Percentiles rank a stretch among this genome's conserved stretches.
Evolutionary conservation across 2,329 filamentous ascomycete genomes (phyloP).

Genomic region (Hortaea werneckii): DNA sequence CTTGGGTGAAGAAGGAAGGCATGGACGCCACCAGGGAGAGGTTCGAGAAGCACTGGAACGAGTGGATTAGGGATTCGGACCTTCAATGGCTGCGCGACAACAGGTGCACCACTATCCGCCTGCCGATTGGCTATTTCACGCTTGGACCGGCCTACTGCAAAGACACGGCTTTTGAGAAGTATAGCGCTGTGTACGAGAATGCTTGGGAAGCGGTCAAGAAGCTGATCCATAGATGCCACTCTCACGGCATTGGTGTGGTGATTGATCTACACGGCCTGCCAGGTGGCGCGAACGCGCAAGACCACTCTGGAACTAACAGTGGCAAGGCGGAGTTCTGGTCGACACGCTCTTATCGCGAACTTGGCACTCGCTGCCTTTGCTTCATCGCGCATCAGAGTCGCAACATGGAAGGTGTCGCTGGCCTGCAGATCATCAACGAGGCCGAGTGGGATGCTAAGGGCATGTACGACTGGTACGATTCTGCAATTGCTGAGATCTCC

Average conservation of each 20-base stretch:
- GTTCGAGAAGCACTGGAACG: conserved; percentile 46
- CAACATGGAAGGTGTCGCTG: conserved; percentile 38
- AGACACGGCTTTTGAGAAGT: conserved; percentile 43
- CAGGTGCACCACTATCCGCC: conserved; percentile 47
- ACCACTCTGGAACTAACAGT: conserved; percentile 46
- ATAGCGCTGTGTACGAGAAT: conserved; percentile 39
- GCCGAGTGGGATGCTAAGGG: conserved; percentile 38
- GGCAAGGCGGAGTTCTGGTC: conserved; percentile 44
- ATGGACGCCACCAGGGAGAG: conserved; percentile 38
- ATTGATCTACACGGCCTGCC: conserved; percentile 50
- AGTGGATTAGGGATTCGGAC: conserved; percentile 41
- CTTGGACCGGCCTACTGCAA: conserved; percentile 42
- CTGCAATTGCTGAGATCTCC: conserved; percentile 37
- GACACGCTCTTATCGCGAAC: conserved; percentile 32
- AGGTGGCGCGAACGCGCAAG: conserved; percentile 46
- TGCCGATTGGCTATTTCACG: conserved; percentile 52
- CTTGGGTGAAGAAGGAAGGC: conserved; percentile 38
- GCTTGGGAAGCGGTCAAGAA: conserved; percentile 44
- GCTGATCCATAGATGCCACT: conserved; percentile 36
- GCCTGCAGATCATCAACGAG: conserved; percentile 51
- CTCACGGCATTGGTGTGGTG: conserved; percentile 45
- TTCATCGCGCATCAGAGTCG: conserved; percentile 42
- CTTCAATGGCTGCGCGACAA: conserved; percentile 44
- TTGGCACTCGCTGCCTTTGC: conserved; percentile 38
- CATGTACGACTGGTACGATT: conserved; percentile 50